Conservation (phyloP, 73 alveolate species). For the Paramecium caudatum region DNA sequence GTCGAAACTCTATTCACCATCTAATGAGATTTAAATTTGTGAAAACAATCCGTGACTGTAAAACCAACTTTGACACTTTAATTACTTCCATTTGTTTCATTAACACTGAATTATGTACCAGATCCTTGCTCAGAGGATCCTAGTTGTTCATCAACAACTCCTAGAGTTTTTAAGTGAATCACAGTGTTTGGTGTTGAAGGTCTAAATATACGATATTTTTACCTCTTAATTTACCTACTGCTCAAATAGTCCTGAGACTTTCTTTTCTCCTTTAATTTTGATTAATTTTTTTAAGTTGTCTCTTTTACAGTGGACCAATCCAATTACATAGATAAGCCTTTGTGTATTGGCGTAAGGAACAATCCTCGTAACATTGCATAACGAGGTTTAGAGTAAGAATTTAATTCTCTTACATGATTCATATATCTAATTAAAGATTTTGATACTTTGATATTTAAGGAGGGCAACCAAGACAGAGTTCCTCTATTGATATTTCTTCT, state of each 20-base stretch:
- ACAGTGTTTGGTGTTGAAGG: too few species aligned
- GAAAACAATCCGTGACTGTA: background rate
- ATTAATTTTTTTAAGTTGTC: too few species aligned
- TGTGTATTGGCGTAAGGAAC: background rate
- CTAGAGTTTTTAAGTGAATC: conserved; percentile 15
- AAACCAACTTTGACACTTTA: conserved; percentile 5
- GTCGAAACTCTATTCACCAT: background rate
- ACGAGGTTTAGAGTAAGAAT: background rate
- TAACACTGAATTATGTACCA: background rate
- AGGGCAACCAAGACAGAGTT: conserved; percentile 56
- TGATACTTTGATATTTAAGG: background rate
- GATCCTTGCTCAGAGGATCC: conserved; percentile 11
- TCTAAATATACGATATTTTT: too few species aligned
- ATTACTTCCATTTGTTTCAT: conserved; percentile 4
- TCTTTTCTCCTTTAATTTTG: too few species aligned
- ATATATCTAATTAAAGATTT: background rate
- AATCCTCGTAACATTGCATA: conserved; percentile 51
- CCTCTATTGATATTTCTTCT: conserved; percentile 15
- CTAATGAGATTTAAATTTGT: background rate
- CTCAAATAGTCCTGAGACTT: too few species aligned
- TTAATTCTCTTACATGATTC: conserved; percentile 17
- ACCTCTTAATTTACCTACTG: too few species aligned
- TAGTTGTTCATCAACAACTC: background rate
- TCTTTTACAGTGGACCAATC: conserved; percentile 53
- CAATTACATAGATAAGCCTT: background rate